phyloP scores from a whole-genome alignment of 257 asterid genomes.

The Solanum bukasovii region DNA sequence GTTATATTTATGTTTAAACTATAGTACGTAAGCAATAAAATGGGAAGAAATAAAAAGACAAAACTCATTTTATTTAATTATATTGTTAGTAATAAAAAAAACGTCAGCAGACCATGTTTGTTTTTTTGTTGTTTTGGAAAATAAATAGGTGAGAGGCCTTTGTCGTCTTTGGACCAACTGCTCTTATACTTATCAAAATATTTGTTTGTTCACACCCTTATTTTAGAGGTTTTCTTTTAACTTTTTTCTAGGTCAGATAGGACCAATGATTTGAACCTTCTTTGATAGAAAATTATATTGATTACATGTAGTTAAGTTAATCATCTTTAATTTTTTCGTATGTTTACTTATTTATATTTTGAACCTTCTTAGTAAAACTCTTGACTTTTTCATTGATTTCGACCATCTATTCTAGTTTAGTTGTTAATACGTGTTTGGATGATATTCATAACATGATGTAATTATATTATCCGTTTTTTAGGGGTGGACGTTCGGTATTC shows the following conservation, averaged over 20 bases:
- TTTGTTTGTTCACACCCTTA: neutral
- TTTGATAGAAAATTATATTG: neutral
- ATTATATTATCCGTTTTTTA: neutral
- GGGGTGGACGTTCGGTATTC: too few relatives aligned
- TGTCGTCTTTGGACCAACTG: neutral
- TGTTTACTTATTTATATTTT: neutral
- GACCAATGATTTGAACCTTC: fast-evolving
- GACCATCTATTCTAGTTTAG: neutral
- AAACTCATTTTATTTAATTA: neutral
- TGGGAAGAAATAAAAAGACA: neutral
- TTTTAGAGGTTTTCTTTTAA: neutral
- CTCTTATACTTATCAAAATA: neutral
- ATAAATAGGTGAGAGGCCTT: neutral
- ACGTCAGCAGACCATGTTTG: neutral
- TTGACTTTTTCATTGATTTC: neutral
- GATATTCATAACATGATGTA: neutral
- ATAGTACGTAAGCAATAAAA: neutral
- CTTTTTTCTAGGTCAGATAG: neutral
- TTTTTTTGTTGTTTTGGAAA: neutral
- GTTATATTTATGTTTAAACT: neutral
- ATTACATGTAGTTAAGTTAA: neutral
- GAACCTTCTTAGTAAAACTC: fast-evolving
- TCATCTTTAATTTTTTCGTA: neutral
- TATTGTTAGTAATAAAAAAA: neutral
- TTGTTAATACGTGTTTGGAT: neutral